Percentiles rank a stretch among this genome's conserved stretches.
phyloP scores from a whole-genome alignment of 805 yeast genomes.

The Ogataea haglerorum region DNA sequence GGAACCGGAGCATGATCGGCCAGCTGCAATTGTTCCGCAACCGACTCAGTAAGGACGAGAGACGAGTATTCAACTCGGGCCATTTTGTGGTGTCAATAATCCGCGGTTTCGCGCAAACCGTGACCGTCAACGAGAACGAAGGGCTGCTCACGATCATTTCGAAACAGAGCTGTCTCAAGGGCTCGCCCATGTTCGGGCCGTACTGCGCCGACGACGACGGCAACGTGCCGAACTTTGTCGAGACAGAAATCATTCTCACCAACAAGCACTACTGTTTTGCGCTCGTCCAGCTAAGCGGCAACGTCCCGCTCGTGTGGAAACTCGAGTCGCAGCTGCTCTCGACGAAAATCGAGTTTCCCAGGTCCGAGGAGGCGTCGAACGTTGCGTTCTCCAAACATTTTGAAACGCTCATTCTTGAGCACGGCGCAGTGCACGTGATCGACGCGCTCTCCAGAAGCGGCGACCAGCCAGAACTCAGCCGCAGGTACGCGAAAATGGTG shows the following conservation, averaged over 20 bases:
- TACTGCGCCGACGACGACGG: slow-evolving; percentile 59
- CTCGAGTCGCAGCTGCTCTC: slow-evolving; percentile 42
- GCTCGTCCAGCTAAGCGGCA: slow-evolving; percentile 47
- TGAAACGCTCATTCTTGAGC: slow-evolving; percentile 43
- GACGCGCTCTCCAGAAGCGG: slow-evolving; percentile 42
- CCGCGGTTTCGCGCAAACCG: slow-evolving; percentile 48
- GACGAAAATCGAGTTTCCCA: slow-evolving; percentile 44
- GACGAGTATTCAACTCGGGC: slow-evolving; percentile 40
- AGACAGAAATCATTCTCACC: slow-evolving; percentile 48
- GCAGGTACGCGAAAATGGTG: slow-evolving; percentile 33
- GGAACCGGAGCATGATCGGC: slow-evolving; percentile 48
- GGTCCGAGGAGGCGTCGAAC: slow-evolving; percentile 52
- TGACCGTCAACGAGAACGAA: slow-evolving; percentile 31
- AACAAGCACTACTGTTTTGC: slow-evolving; percentile 40
- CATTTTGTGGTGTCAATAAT: slow-evolving; percentile 47
- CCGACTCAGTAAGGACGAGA: slow-evolving; percentile 40
- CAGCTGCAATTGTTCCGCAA: slow-evolving; percentile 46
- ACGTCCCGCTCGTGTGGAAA: slow-evolving; percentile 56
- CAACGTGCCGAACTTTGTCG: slow-evolving; percentile 48
- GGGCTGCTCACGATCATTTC: slow-evolving; percentile 47
- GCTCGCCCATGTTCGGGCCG: slow-evolving; percentile 51
- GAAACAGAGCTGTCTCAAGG: slow-evolving; percentile 46
- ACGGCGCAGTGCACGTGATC: slow-evolving; percentile 48
- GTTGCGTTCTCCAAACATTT: slow-evolving; percentile 51
- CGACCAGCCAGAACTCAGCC: slow-evolving; percentile 45